Evolutionary conservation across 192 early-diverging fungal species (phyloP), one percentile per base, ranked within the genome.

Genomic region (Phycomyces blakesleeanus): DNA sequence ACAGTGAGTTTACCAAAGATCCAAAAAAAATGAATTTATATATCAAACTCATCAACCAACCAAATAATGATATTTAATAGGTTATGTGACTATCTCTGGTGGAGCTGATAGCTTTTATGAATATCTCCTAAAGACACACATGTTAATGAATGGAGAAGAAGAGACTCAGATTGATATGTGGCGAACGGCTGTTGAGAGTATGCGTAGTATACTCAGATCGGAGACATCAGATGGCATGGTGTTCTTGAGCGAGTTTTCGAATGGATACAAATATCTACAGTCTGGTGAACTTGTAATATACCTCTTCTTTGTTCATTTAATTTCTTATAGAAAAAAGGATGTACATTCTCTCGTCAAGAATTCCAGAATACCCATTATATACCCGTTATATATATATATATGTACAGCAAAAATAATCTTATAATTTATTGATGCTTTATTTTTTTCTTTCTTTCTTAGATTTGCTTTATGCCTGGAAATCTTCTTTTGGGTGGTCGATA

Each of bases 101-200:
- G 69, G 71, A 53, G 65, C 69, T 5, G 84, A 86, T 52, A 86
- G 84, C 38, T 84, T 75, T 59, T 86, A 86, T 63, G 84, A 86
- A 69, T 86, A 86, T 55, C 63, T 86, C 29, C 61, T 86, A 21
- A 86, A 86, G 52, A 75, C 78, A 25, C 79, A 78, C 66, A 72
- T 86, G 20, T 41, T 81, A 11, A 53, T 83, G 58, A 64, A 73
- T 21, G 74, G 76, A 40, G 69, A 67, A 20, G 72, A 63, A 18
- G 22, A 63, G 0, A 34, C 49, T 18, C 78, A 73, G 51, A 56
- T 66, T 25, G 50, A 61, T 5, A 69, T 71, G 57, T 84, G 79
- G 76, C 49, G 68, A 55, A 61, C 61, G 18, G 27, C 66, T 3
- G 59, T 68, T 9, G 58, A 51, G 6, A 64, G 57, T 26, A 68